These are phyloP conservation scores for Blastocystis sp. DNA, from an alignment of 352 stramenopile species.

Conservation along the genomic window DNA sequence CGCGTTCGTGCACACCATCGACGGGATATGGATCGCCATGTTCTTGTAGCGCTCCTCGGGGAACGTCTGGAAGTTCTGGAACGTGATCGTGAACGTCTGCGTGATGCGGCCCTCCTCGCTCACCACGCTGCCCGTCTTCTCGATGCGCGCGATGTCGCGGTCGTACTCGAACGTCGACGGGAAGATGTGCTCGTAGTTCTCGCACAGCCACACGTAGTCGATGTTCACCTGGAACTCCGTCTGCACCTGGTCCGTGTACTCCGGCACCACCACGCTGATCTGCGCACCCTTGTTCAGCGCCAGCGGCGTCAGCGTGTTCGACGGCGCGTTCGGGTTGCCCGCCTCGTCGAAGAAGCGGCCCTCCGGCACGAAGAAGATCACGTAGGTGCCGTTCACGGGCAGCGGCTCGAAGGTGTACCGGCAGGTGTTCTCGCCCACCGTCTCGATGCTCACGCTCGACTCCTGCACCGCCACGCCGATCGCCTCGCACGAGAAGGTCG, in stretches of 20 bases:
- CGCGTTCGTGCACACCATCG: slow-evolving; percentile 5
- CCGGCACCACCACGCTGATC: slow-evolving; percentile 8
- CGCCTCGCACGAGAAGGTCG: slow-evolving; percentile 15
- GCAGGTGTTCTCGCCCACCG: background rate
- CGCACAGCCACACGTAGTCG: slow-evolving; percentile 50
- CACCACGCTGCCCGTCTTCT: slow-evolving; percentile 22
- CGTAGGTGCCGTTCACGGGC: slow-evolving; percentile 60
- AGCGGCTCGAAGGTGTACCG: slow-evolving; percentile 28
- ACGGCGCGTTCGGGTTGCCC: slow-evolving; percentile 3
- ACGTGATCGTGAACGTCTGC: slow-evolving; percentile 61
- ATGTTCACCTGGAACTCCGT: slow-evolving; percentile 21
- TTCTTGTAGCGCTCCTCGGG: slow-evolving; percentile 41
- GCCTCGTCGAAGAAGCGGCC: slow-evolving; percentile 33
- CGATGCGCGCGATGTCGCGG: slow-evolving; percentile 27
- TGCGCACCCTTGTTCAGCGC: slow-evolving; percentile 24
- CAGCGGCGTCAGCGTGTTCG: background rate
- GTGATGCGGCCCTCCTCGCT: slow-evolving; percentile 1
- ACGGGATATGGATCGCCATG: slow-evolving; percentile 37
- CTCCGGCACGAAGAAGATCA: slow-evolving; percentile 49
- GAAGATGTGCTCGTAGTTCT: slow-evolving; percentile 58
- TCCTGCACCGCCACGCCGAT: slow-evolving; percentile 41
- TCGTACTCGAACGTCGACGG: slow-evolving; percentile 51
- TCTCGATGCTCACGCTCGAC: background rate
- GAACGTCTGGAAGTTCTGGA: slow-evolving; percentile 43
- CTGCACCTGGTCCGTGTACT: slow-evolving; percentile 29